phyloP scores from a whole-genome alignment of 345 rosid genomes.

The Reutealis trisperma region DNA sequence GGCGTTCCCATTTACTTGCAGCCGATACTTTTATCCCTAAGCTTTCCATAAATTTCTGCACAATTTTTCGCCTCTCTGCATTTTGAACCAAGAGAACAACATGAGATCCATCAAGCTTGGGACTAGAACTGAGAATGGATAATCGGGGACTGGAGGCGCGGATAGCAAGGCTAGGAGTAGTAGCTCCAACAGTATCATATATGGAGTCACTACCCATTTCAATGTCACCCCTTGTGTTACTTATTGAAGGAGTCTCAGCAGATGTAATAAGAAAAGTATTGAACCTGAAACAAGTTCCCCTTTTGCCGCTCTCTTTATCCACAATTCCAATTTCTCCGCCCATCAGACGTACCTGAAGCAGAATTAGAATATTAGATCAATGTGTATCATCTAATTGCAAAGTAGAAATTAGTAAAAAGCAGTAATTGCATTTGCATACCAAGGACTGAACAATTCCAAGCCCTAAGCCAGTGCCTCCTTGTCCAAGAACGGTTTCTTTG shows the following conservation, averaged over 20 bases:
- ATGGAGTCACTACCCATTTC: conserved; percentile 30
- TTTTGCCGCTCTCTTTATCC: conserved; percentile 57
- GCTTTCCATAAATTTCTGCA: conserved; percentile 52
- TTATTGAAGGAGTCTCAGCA: conserved; percentile 19
- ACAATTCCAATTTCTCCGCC: conserved; percentile 77
- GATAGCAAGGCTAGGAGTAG: conserved; percentile 29
- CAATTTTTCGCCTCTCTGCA: conserved; percentile 50
- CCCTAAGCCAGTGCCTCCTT: conserved; percentile 81
- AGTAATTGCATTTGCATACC: conserved; percentile 33
- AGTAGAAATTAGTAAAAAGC: background rate
- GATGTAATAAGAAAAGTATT: conserved; percentile 43
- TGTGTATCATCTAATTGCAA: no score
- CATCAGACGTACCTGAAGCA: conserved; percentile 67
- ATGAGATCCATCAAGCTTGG: conserved; percentile 57
- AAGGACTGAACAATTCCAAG: conserved; percentile 88
- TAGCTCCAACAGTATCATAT: conserved; percentile 27
- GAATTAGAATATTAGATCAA: background rate
- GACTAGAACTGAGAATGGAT: conserved; percentile 37
- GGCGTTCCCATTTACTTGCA: conserved; percentile 44
- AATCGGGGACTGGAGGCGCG: conserved; percentile 45
- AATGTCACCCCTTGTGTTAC: conserved; percentile 21
- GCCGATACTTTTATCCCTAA: conserved; percentile 52
- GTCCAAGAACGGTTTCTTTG: conserved; percentile 59
- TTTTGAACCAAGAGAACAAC: conserved; percentile 59
- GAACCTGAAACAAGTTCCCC: conserved; percentile 82